These are phyloP conservation scores for Phytophthora rubi DNA, from an alignment of 352 stramenopile species.

Conservation along the genomic window DNA sequence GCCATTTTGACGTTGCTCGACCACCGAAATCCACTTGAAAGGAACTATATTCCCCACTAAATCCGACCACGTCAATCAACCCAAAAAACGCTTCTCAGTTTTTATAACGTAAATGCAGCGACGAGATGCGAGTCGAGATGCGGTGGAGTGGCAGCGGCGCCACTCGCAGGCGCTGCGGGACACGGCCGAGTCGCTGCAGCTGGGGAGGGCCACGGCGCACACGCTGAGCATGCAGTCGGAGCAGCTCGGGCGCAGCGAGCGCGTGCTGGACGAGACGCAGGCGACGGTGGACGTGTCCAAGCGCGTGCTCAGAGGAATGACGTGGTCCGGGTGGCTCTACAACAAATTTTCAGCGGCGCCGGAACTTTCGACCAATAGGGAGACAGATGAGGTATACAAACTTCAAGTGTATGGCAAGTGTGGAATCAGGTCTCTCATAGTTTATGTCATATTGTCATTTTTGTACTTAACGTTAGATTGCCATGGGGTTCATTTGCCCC, in stretches of 20 bases:
- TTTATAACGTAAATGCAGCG: slow-evolving; percentile 3
- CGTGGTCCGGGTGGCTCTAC: slow-evolving; percentile 83
- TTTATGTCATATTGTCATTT: slow-evolving; percentile 1
- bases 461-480: slow-evolving; percentile 49
- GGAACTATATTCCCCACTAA: background rate
- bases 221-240: slow-evolving; percentile 72
- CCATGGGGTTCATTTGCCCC: slow-evolving; percentile 87
- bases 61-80: slow-evolving; percentile 14
- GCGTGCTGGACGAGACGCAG: slow-evolving; percentile 64
- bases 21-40: slow-evolving; percentile 3
- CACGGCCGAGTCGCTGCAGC: slow-evolving; percentile 56
- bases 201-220: slow-evolving; percentile 65
- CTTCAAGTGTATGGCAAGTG: background rate
- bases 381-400: slow-evolving; percentile 11
- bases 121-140: background rate
- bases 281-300: slow-evolving; percentile 63
- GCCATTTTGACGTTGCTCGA: background rate
- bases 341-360: slow-evolving; percentile 66
- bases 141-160: slow-evolving; percentile 40
- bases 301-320: slow-evolving; percentile 70
- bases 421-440: background rate
- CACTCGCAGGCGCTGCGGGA: slow-evolving; percentile 59
- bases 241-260: slow-evolving; percentile 64
- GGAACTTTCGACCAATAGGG: slow-evolving; percentile 16
- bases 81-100: background rate